Conservation (phyloP, 2,329 filamentous ascomycete genomes). For the Aspergillus sp. region DNA sequence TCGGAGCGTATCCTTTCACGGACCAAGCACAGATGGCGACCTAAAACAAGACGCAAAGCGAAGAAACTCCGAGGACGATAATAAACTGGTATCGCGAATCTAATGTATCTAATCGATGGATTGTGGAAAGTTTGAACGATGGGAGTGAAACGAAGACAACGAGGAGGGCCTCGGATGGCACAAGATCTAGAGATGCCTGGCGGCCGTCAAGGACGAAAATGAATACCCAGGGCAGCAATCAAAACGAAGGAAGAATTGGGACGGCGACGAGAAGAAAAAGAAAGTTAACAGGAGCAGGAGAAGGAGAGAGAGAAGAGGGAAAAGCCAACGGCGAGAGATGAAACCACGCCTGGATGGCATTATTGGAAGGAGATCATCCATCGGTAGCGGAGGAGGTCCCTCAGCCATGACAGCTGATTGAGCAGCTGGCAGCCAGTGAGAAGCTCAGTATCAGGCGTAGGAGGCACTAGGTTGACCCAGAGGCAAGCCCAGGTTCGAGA, state of each 20-base stretch:
- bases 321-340: slow-evolving; percentile 17
- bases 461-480: slow-evolving; percentile 16
- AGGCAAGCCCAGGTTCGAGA: slow-evolving; percentile 21
- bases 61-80: not conserved
- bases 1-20: slow-evolving; percentile 9
- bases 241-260: not conserved
- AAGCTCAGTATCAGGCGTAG: slow-evolving; percentile 18
- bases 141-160: not conserved
- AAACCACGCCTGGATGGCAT: slow-evolving; percentile 23
- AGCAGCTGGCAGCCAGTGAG: slow-evolving; percentile 21
- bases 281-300: slow-evolving; percentile 1
- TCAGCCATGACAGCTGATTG: slow-evolving; percentile 24
- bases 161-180: not conserved
- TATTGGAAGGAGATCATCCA: slow-evolving; percentile 23
- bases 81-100: not conserved
- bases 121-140: not conserved
- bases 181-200: slow-evolving; percentile 2
- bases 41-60: not conserved
- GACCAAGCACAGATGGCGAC: slow-evolving; percentile 4
- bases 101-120: not conserved
- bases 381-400: not conserved
- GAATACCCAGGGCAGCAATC: not conserved
- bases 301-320: not conserved
- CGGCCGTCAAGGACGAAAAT: not conserved
- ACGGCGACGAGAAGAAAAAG: slow-evolving; percentile 14